Evolutionary conservation across 2,329 filamentous ascomycete species (phyloP).

Genomic region (Aspergillus awamori): DNA sequence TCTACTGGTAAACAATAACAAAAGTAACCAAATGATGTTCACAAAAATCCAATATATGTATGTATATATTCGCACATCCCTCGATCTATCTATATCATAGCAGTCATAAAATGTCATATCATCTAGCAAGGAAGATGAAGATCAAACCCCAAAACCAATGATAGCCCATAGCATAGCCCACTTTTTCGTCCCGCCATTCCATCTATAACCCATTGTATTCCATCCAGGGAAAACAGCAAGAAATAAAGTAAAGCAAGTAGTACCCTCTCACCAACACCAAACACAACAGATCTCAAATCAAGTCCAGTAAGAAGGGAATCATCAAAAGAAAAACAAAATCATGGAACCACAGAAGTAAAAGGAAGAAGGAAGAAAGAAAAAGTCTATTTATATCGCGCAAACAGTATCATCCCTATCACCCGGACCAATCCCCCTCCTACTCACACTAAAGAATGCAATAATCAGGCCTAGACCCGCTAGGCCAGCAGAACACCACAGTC

Average conservation of each 20-base stretch:
- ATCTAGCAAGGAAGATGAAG: too few species aligned
- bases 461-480: slow-evolving; percentile 42
- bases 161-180: too few species aligned
- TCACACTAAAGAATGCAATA: slow-evolving; percentile 13
- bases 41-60: too few species aligned
- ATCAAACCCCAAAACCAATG: too few species aligned
- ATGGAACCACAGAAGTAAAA: too few species aligned
- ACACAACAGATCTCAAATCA: background rate
- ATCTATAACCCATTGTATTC: background rate
- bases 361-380: background rate
- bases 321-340: too few species aligned
- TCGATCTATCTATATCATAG: too few species aligned
- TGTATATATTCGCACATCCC: too few species aligned
- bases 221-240: background rate
- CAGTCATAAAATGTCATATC: too few species aligned
- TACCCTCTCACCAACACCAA: background rate
- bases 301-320: too few species aligned
- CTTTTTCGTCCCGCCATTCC: background rate
- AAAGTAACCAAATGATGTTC: too few species aligned
- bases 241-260: background rate
- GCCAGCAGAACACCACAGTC: slow-evolving; percentile 47
- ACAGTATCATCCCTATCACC: slow-evolving; percentile 10
- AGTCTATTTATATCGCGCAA: slow-evolving; percentile 10
- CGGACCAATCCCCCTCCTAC: slow-evolving; percentile 13
- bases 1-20: too few species aligned